Percentiles rank a stretch among this genome's conserved stretches.
phyloP scores from a whole-genome alignment of 2,329 filamentous ascomycete genomes.

The Paracoccidioides lutzii region DNA sequence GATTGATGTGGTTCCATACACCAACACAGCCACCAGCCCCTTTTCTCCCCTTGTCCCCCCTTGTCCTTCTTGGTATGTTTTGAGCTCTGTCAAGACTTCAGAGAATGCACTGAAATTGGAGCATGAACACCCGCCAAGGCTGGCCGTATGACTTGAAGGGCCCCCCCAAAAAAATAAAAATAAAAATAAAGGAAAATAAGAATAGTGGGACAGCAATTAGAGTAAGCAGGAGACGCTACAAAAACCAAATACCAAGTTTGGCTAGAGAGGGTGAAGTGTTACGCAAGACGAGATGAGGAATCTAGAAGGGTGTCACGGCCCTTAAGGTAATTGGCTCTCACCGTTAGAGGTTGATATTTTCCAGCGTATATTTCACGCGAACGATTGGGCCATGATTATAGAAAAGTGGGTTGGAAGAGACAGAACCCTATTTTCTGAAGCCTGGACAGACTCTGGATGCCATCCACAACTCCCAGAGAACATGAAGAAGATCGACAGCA shows the following conservation, averaged over 20 bases:
- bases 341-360: background rate
- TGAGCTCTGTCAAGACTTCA: background rate
- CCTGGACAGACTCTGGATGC: background rate
- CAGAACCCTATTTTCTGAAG: background rate
- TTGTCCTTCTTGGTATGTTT: background rate
- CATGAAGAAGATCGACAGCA: background rate
- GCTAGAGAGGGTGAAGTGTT: background rate
- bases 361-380: background rate
- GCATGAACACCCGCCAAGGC: background rate
- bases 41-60: background rate
- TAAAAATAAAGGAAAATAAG: background rate
- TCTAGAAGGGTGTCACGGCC: background rate
- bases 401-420: background rate
- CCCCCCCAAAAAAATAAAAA: background rate
- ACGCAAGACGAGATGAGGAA: background rate
- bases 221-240: background rate
- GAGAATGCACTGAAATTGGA: background rate
- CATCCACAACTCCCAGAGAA: constrained; percentile 4
- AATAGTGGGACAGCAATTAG: too few species aligned
- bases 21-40: too few species aligned
- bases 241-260: background rate
- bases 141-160: background rate
- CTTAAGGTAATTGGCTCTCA: background rate
- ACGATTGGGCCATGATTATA: background rate
- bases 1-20: too few species aligned